Percentiles rank a stretch among this genome's conserved stretches.
Evolutionary conservation across 257 asterid genomes (phyloP).

Genomic region (Perilla frutescens): DNA sequence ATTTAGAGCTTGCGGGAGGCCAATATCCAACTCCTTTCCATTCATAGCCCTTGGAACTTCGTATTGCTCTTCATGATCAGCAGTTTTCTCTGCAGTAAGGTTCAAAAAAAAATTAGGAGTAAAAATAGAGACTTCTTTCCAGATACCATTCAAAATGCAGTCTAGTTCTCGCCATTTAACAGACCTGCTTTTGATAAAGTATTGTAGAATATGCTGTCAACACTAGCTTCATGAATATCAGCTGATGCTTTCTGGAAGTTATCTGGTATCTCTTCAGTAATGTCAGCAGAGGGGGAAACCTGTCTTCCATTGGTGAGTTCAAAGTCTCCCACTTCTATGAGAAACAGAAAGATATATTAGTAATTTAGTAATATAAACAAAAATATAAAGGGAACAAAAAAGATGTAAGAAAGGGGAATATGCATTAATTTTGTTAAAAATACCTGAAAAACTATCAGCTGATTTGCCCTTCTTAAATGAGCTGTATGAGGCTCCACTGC

Average conservation of each 20-base stretch:
- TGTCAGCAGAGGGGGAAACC: slow-evolving; percentile 42
- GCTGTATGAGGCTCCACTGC: slow-evolving; percentile 69
- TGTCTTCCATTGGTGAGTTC: slow-evolving; percentile 52
- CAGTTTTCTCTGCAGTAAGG: slow-evolving; percentile 45
- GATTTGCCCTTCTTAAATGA: slow-evolving; percentile 63
- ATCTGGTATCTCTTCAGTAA: slow-evolving; percentile 46
- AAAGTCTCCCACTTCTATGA: slow-evolving; percentile 49
- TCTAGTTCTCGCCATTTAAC: slow-evolving; percentile 36
- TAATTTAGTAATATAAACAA: not conserved
- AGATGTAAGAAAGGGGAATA: not conserved
- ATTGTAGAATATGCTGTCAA: slow-evolving; percentile 43
- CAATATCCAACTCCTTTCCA: slow-evolving; percentile 37
- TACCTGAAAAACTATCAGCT: slow-evolving; percentile 68
- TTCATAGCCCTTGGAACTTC: slow-evolving; percentile 44
- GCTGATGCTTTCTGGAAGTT: slow-evolving; percentile 40
- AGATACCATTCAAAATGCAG: slow-evolving; percentile 17
- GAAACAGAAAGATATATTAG: slow-evolving; percentile 14
- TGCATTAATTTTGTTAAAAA: not conserved
- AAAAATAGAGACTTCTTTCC: slow-evolving; percentile 16
- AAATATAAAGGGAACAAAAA: slow-evolving; percentile 9
- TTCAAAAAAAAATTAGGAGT: slow-evolving; percentile 26
- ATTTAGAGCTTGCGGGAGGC: slow-evolving; percentile 38
- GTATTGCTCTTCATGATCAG: slow-evolving; percentile 39
- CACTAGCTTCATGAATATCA: slow-evolving; percentile 41
- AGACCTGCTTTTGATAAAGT: slow-evolving; percentile 44